Evolutionary conservation across 192 early-diverging fungal species (phyloP).

Genomic region (Coemansia sp.): DNA sequence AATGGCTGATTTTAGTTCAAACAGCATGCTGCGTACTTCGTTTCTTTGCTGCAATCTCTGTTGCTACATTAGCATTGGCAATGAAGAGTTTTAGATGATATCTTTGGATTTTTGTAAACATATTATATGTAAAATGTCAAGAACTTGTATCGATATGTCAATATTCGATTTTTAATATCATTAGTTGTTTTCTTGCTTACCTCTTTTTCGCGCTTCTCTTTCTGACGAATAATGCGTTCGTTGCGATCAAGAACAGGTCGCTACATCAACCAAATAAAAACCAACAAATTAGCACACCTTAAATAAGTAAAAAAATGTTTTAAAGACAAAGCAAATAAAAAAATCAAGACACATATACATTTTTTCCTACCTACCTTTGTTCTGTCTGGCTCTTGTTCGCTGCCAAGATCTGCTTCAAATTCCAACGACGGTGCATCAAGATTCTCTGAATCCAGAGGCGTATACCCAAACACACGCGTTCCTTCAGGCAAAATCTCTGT

Average conservation of each 20-base stretch:
- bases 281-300: background rate
- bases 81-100: no score
- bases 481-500: constrained; percentile 6
- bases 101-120: no score
- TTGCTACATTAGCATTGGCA: constrained; percentile 31
- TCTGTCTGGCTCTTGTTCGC: background rate
- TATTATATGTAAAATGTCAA: background rate
- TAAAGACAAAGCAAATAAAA: no score
- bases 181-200: constrained; percentile 7
- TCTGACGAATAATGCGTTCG: constrained; percentile 42
- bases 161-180: no score
- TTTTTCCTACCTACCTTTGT: constrained; percentile 8
- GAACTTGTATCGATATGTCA: background rate
- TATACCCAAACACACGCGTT: constrained; percentile 27
- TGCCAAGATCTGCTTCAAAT: constrained; percentile 41
- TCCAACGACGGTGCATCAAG: constrained; percentile 29
- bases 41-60: constrained; percentile 7
- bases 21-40: constrained; percentile 37
- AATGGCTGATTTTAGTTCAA: constrained; percentile 41
- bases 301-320: no score
- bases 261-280: constrained; percentile 4
- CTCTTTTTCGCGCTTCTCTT: constrained; percentile 29
- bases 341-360: background rate
- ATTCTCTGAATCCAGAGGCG: constrained; percentile 11
- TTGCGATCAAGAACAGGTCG: constrained; percentile 18